These are phyloP conservation scores for Sugiyamaella grinbergsii DNA, from an alignment of 1,139 yeast species.

Conservation along the genomic window DNA sequence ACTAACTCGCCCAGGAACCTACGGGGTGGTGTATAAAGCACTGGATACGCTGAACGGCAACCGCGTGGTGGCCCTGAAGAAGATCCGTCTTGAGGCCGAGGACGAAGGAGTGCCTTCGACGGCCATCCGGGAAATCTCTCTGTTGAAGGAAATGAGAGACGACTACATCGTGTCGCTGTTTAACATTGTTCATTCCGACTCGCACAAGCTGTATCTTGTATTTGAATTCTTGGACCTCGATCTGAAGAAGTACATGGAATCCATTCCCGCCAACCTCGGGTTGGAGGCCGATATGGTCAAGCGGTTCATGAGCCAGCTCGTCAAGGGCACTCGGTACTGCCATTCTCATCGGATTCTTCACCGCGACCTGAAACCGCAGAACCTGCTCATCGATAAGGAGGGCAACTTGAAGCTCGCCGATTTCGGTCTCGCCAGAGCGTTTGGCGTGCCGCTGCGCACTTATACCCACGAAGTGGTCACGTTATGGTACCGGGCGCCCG, in stretches of 20 bases:
- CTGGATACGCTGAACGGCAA: slow-evolving; percentile 85
- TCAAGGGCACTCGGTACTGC: slow-evolving; percentile 91
- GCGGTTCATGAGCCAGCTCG: slow-evolving; percentile 88
- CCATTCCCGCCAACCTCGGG: slow-evolving; percentile 89
- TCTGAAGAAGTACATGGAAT: slow-evolving; percentile 94
- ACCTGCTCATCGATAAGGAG: slow-evolving; percentile 87
- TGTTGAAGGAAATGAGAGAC: slow-evolving; percentile 88
- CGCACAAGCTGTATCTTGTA: slow-evolving; percentile 89
- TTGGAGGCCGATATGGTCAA: slow-evolving; percentile 89
- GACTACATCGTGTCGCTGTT: slow-evolving; percentile 88
- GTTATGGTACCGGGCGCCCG: slow-evolving; percentile 97
- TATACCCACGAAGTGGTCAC: slow-evolving; percentile 98
- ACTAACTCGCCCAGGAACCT: slow-evolving; percentile 56
- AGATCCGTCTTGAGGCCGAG: slow-evolving; percentile 92
- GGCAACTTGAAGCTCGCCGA: slow-evolving; percentile 96
- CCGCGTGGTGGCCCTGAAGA: slow-evolving; percentile 90
- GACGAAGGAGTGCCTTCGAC: slow-evolving; percentile 99
- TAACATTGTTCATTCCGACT: slow-evolving; percentile 96
- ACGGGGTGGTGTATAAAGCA: slow-evolving; percentile 98
- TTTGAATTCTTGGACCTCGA: slow-evolving; percentile 93
- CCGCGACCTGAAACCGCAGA: slow-evolving; percentile 96
- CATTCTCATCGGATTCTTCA: slow-evolving; percentile 94
- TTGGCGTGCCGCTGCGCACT: slow-evolving; percentile 94
- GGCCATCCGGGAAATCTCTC: slow-evolving; percentile 93
- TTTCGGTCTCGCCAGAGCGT: slow-evolving; percentile 95